These are phyloP conservation scores for Poronia punctata DNA, from an alignment of 495 filamentous ascomycete genomes.

Conservation along the genomic window DNA sequence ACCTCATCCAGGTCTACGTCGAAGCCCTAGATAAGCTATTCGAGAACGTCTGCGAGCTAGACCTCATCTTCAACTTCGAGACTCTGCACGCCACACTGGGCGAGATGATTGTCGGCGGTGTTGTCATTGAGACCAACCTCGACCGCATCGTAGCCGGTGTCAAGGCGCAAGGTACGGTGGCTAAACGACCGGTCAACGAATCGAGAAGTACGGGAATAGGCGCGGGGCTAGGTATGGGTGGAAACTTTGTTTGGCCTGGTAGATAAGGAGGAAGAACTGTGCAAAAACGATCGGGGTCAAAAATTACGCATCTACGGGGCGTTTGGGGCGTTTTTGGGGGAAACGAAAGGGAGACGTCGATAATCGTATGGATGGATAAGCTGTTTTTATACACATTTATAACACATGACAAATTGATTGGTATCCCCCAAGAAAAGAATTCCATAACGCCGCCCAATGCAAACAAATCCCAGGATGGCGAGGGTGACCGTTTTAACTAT, in stretches of 20 bases:
- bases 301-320: constrained; percentile 11
- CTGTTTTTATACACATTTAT: constrained; percentile 6
- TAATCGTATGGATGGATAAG: no score
- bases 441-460: constrained; percentile 11
- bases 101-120: constrained; percentile 95
- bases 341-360: no score
- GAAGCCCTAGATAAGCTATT: constrained; percentile 91
- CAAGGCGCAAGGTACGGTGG: constrained; percentile 64
- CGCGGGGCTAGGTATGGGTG: constrained; percentile 45
- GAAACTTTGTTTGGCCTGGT: constrained; percentile 53
- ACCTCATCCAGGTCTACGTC: constrained; percentile 96
- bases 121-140: constrained; percentile 88
- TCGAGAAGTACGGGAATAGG: constrained; percentile 33
- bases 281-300: no score
- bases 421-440: constrained; percentile 4
- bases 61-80: constrained; percentile 98
- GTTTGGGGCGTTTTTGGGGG: constrained; percentile 3
- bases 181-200: constrained; percentile 62
- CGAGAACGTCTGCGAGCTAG: constrained; percentile 96
- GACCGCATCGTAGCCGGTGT: constrained; percentile 85
- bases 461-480: no score
- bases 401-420: constrained; percentile 10
- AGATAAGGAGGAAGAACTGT: no score
- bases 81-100: constrained; percentile 82
- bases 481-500: constrained; percentile 7